Evolutionary conservation across 192 early-diverging fungal genomes (phyloP), one percentile per base, ranked within the genome.

Genomic region (Umbelopsis isabellina): DNA sequence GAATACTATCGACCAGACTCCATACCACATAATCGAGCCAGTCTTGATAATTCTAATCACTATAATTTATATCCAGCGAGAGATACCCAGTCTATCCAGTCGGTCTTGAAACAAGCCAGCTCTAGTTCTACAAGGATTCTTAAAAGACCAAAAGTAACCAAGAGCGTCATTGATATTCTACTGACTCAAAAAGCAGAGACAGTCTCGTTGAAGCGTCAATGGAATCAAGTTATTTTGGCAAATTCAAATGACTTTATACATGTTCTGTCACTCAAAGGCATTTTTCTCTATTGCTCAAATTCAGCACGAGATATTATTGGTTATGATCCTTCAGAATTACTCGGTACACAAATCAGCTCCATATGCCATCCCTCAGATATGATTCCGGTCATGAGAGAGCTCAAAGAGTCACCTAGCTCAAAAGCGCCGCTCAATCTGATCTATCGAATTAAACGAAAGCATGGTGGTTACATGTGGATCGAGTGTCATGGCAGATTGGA

Each of bases 321-420:
- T 66, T 91, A 84, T 67, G 75, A 81, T 30, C 65, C 79, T 8
- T 58, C 78, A 1, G 89, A 91, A 41, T 48, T 92, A n/a, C 58
- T 89, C n/a, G 89, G 89, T 18, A 82, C 75, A 25, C 76, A 76
- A 12, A 51, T 92, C 15, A 79, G 83, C 49, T 80, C 84, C 21
- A 85, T 89, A 67, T 80, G 88, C 20, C 90, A 92, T 67, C 89
- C 89, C 11, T 84, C 83, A 7, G 90, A 92, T 69, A 75, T 88
- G 45, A 81, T 89, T 2, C 74, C 85, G n/a, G 89, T 89, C 20
- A 86, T 92, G 84, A 79, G 89, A 12, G 89, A 92, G 70, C 52
- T 92, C 10, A 85, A 90, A 48, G 80, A 79, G 23, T 70, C 80
- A 2, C 75, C 76, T 4, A 75, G 76, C 41, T 25, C 72, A 20